Base-by-base conservation (phyloP, 164 flowering plant species). In the Macadamia integrifolia region DNA sequence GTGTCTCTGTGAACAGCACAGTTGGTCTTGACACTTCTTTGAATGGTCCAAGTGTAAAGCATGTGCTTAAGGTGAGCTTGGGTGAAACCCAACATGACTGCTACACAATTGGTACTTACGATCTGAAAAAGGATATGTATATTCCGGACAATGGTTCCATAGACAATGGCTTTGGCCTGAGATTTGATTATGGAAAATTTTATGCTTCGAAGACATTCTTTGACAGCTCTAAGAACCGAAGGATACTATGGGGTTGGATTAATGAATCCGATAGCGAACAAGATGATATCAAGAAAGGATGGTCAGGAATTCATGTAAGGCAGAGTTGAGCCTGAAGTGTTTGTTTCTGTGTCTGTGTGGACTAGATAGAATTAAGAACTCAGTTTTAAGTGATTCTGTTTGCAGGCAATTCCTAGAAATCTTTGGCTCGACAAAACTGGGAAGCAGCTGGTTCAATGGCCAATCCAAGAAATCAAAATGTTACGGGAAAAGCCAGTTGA, bases 401-500 rank as follows among this genome's bases (percentile, higher is more conserved):
- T 71, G 59, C 69, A 87, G 85, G 77, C 78, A 42, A 69, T 86
- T 58, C 92, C 92, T 3, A 81, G 92, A 62, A 73, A 29, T 2
- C 28, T 85, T 42, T 76, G 79, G 86, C 83, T 88, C 0, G 84
- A 82, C 58, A 64, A 65, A 63, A 65, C 60, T 9, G 85, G 85
- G 9, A 81, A 70, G 61, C 88, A 81, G 60, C 62, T 88, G 64
- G 66, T 86, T 10, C 88, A 83, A 50, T 84, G 92, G 88, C 92
- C 92, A 10, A 46, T 88, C 1, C 61, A 9, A 49, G 88, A 88
- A 65, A 35, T 86, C 1, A 80, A 83, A 72, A 66, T 28, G 10
- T 76, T 83, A 18, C 75, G 88, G 1, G 28, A 1, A 2, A 66
- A 74, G 6, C 57, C 17, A 15, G 72, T 79, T 6, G 48, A 44